Percentiles rank a stretch among this genome's conserved stretches.
phyloP scores from a whole-genome alignment of 768 basidiomycete genomes.

The Lactarius sanguifluus region DNA sequence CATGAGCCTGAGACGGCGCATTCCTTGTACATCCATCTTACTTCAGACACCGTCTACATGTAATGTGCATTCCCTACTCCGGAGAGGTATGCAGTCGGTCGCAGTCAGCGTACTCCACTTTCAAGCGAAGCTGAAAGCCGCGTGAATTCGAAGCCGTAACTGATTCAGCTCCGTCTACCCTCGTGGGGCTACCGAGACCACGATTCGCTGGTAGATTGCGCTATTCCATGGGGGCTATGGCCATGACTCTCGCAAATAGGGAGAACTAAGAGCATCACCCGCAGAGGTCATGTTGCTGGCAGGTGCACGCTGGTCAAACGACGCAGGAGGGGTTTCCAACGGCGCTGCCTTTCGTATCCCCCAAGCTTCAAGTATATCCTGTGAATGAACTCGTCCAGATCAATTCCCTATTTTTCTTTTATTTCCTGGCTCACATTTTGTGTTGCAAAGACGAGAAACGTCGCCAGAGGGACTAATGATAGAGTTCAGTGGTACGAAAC shows the following conservation, averaged over 20 bases:
- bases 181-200: not conserved
- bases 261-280: too few species aligned
- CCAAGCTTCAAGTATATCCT: conserved; percentile 43
- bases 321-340: not conserved
- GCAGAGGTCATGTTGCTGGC: not conserved
- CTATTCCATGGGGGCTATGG: not conserved
- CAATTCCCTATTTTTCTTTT: not conserved
- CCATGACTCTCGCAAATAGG: not conserved
- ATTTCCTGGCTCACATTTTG: conserved; percentile 42
- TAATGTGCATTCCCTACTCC: not conserved
- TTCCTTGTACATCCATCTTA: conserved; percentile 25
- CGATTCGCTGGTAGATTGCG: not conserved
- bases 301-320: not conserved
- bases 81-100: not conserved
- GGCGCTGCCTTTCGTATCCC: conserved; percentile 17
- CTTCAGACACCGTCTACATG: conserved; percentile 10
- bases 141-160: not conserved
- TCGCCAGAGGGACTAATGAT: conserved; percentile 48
- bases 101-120: not conserved
- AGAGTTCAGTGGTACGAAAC: conserved; percentile 18
- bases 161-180: not conserved
- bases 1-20: conserved; percentile 42
- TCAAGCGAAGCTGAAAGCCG: not conserved
- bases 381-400: not conserved
- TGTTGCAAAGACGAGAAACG: conserved; percentile 49